Percentiles rank a stretch among this genome's conserved stretches.
Conservation (phyloP, 2,329 filamentous ascomycete genomes). For the Metarhizium rileyi region DNA sequence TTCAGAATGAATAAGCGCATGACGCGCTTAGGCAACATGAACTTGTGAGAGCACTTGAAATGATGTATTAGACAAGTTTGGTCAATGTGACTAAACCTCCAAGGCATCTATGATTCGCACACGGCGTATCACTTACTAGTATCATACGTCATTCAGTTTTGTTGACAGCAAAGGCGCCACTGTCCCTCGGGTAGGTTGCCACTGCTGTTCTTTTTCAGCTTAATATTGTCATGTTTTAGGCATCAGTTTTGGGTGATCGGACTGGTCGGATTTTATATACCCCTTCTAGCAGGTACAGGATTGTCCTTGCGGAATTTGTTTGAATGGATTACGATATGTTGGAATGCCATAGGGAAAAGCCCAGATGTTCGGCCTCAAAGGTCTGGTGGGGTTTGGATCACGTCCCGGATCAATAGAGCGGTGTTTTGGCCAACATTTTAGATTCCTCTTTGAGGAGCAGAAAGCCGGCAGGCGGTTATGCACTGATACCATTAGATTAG, state of each 20-base stretch:
- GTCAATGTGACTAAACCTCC: neutral
- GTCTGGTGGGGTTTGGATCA: too few species aligned
- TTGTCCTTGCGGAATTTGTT: neutral
- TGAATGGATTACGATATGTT: neutral
- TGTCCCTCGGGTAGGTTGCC: neutral
- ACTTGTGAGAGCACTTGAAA: conserved; percentile 33
- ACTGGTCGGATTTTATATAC: neutral
- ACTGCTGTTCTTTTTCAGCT: neutral
- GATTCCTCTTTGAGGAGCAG: too few species aligned
- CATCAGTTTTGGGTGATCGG: neutral
- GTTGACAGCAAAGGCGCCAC: neutral
- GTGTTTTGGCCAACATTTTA: too few species aligned
- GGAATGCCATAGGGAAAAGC: neutral
- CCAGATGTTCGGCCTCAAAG: too few species aligned
- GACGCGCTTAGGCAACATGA: conserved; percentile 40
- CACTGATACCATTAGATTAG: too few species aligned
- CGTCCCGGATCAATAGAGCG: too few species aligned
- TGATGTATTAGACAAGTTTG: neutral
- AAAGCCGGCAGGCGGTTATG: too few species aligned
- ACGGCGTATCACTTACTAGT: neutral
- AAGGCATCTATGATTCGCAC: neutral
- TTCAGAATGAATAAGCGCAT: conserved; percentile 53
- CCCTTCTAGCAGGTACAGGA: neutral
- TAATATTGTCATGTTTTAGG: neutral
- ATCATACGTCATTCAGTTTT: neutral